Evolutionary conservation across 139 green algal species (phyloP), one percentile per base, ranked within the genome.

Genomic region (Choricystis sp.): DNA sequence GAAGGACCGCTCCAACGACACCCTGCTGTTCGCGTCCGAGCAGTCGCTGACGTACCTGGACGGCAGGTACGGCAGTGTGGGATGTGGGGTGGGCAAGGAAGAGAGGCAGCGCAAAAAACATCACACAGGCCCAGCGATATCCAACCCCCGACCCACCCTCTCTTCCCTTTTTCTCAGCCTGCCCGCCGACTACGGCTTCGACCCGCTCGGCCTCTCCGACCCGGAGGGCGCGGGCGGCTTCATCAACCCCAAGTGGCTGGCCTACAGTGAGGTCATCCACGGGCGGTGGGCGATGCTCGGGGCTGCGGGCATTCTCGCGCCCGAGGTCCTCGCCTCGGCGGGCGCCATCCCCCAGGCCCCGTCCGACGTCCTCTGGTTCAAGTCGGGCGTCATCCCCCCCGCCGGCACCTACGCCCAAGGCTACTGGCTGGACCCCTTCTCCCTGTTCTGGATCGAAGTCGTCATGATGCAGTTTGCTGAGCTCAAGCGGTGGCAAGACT

Each of bases 401-500:
- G 77, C 75, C 24, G 86, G 84, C 60, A 71, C 67, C 31, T 84
- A 86, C 59, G 66, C 81, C 49, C 62, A 82, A 58, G 69, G 74
- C 61, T 96, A 92, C 84, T 96, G 91, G 89, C 76, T 77, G 31
- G 86, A 96, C 79, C 83, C 88, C 56, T 93, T 90, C 76, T 81
- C 81, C 26, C 81, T 99, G 27, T 99, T 99, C 86, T 93, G 81
- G 70, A 76, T 96, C 29, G 86, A 97, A 83, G 76, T 94, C 31
- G 77, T 96, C 29, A 58, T 82, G 28, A 92, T 99, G 76, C 79
- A 95, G 74, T 97, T 99, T 68, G 93, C 88, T 62, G 92, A 99
- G 83, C 85, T 96, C 16, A 74, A 76, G 59, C 77, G 90, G 60
- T 81, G 79, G 65, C 87, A 94, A 72, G 85, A 92, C 61, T 92